Percentiles rank a stretch among this genome's conserved stretches.
phyloP scores from a whole-genome alignment of 768 basidiomycete genomes.

The Hemileccinum rubropunctum region DNA sequence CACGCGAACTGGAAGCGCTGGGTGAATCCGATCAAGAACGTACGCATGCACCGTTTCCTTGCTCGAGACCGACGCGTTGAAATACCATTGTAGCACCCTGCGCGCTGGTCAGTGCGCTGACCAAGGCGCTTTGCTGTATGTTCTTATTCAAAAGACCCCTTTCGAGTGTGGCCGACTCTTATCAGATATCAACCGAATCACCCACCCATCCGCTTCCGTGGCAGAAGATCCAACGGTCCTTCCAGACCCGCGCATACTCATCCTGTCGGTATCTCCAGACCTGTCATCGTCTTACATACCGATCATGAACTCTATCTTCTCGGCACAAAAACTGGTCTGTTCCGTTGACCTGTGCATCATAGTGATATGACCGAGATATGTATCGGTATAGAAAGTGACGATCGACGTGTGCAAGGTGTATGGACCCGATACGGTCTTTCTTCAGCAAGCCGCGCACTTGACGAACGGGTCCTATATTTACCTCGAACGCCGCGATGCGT shows the following conservation, averaged over 20 bases:
- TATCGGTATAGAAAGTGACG: slow-evolving; percentile 72
- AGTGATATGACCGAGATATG: slow-evolving; percentile 24
- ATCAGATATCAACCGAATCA: slow-evolving; percentile 66
- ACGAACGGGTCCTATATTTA: slow-evolving; percentile 93
- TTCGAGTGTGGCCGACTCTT: slow-evolving; percentile 27
- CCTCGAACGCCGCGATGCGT: slow-evolving; percentile 72
- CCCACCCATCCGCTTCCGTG: slow-evolving; percentile 33
- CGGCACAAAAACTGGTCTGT: slow-evolving; percentile 92
- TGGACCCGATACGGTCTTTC: slow-evolving; percentile 87
- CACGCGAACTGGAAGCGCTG: slow-evolving; percentile 56
- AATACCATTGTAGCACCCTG: slow-evolving; percentile 44
- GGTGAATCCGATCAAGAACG: slow-evolving; percentile 47
- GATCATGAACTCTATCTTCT: slow-evolving; percentile 99
- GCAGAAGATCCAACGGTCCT: slow-evolving; percentile 33
- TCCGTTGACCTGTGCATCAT: neutral
- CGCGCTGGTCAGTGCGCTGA: slow-evolving; percentile 83
- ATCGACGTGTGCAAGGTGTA: slow-evolving; percentile 95
- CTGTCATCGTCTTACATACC: slow-evolving; percentile 90
- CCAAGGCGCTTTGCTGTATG: slow-evolving; percentile 90
- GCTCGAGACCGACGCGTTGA: slow-evolving; percentile 5
- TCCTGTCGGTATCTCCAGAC: slow-evolving; percentile 92
- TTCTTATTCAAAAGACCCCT: neutral
- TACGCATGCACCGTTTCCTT: slow-evolving; percentile 4
- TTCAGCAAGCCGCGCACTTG: slow-evolving; percentile 95
- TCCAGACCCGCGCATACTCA: slow-evolving; percentile 57